These are phyloP conservation scores for Aspergillus luchuensis DNA, from an alignment of 2,329 filamentous ascomycete species.

Conservation along the genomic window DNA sequence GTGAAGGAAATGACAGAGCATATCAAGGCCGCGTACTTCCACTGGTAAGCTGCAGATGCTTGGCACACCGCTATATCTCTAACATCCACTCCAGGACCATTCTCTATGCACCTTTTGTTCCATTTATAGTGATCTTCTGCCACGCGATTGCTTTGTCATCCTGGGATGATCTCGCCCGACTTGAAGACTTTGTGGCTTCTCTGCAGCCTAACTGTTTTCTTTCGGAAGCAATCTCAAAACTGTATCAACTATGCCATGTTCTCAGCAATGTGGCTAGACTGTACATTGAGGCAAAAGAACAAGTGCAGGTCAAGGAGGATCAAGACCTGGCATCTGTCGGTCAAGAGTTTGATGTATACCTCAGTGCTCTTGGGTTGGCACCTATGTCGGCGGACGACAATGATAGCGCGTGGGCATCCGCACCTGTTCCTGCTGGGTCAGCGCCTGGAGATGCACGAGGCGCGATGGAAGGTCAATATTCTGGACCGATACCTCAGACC, in stretches of 20 bases:
- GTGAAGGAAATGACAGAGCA: constrained; percentile 31
- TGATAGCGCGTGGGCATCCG: constrained; percentile 13
- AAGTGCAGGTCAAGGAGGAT: constrained; percentile 52
- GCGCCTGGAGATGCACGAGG: constrained; percentile 13
- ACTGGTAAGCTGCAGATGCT: constrained; percentile 31
- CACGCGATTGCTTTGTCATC: constrained; percentile 56
- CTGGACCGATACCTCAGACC: constrained; percentile 28
- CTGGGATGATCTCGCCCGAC: constrained; percentile 54
- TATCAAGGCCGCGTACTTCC: constrained; percentile 38
- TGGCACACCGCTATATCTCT: not conserved
- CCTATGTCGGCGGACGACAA: constrained; percentile 30
- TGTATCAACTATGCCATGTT: constrained; percentile 64
- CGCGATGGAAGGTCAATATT: constrained; percentile 20
- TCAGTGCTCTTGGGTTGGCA: constrained; percentile 65
- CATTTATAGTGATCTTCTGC: constrained; percentile 54
- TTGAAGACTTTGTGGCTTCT: constrained; percentile 60
- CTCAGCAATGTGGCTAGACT: constrained; percentile 63
- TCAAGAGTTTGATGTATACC: constrained; percentile 65
- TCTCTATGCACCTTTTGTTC: constrained; percentile 51
- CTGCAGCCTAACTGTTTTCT: constrained; percentile 55
- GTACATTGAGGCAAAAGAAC: constrained; percentile 65
- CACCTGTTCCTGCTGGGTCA: constrained; percentile 4
- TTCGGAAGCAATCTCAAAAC: constrained; percentile 62
- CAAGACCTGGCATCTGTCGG: constrained; percentile 54
- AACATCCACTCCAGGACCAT: constrained; percentile 32